Evolutionary conservation across 73 alveolate genomes (phyloP).

Genomic region (Tetrahymena borealis): DNA sequence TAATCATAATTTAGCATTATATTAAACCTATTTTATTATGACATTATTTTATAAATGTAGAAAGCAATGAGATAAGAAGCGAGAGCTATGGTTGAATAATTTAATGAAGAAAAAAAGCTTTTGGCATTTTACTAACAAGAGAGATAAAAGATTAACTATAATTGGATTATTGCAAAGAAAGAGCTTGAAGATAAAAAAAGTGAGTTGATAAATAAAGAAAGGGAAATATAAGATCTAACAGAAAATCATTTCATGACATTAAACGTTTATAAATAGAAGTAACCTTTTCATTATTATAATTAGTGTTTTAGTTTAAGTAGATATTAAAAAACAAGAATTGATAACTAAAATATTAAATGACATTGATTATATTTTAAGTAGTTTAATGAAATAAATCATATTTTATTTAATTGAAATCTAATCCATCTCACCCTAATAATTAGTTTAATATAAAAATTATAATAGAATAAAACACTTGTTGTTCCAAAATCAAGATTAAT

Average conservation of each 20-base stretch:
- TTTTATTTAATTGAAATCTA: too few species aligned
- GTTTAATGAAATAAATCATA: too few species aligned
- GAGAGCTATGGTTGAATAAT: conserved; percentile 71
- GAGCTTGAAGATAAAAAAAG: conserved; percentile 92
- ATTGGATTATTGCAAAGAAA: conserved; percentile 95
- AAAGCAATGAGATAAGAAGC: conserved; percentile 70
- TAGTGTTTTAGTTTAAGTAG: too few species aligned
- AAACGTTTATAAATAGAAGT: conserved; percentile 86
- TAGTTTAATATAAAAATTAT: neutral
- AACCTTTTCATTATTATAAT: too few species aligned
- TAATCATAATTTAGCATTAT: neutral
- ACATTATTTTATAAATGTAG: neutral
- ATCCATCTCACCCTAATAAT: neutral
- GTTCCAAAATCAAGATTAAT: conserved; percentile 87
- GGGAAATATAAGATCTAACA: conserved; percentile 86
- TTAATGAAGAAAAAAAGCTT: conserved; percentile 80
- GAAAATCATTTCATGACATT: conserved; percentile 91
- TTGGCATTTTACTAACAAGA: conserved; percentile 91
- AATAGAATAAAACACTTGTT: conserved; percentile 84
- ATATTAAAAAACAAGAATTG: too few species aligned
- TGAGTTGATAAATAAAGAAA: conserved; percentile 87
- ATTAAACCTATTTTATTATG: too few species aligned
- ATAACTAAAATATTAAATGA: neutral
- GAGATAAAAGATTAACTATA: conserved; percentile 91
- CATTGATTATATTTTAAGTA: neutral